phyloP scores from a whole-genome alignment of 331 rosid genomes.

The Acacia pycnantha region DNA sequence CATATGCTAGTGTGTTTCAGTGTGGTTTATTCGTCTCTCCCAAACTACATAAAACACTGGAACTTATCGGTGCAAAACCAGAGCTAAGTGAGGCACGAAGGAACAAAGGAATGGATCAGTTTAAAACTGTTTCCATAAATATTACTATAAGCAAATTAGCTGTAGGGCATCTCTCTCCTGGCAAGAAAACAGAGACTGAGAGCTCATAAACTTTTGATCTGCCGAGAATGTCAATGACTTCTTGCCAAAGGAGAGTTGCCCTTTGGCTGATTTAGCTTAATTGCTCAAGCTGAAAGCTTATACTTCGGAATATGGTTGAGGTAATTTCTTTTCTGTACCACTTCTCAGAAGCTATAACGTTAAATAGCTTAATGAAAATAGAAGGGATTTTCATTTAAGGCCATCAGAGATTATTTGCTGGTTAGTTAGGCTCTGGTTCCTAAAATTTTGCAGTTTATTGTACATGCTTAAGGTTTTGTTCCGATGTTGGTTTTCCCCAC shows the following conservation, averaged over 20 bases:
- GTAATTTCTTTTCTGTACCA: neutral
- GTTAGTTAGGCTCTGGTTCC: neutral
- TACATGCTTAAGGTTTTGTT: neutral
- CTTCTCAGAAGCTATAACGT: neutral
- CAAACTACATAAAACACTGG: conserved; percentile 15
- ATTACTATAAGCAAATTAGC: conserved; percentile 41
- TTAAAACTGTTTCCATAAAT: neutral
- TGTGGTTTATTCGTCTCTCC: conserved; percentile 38
- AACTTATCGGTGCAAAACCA: neutral
- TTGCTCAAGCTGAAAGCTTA: neutral
- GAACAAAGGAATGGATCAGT: neutral
- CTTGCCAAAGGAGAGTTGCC: conserved; percentile 3
- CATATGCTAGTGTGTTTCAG: conserved; percentile 44
- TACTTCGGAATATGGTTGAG: neutral
- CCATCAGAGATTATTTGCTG: neutral
- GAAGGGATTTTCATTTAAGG: neutral
- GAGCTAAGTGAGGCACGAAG: neutral
- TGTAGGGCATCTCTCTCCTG: conserved; percentile 48
- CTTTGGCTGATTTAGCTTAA: neutral
- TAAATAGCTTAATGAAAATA: neutral
- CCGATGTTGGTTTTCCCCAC: neutral
- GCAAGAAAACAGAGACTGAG: conserved; percentile 29
- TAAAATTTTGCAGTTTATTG: neutral
- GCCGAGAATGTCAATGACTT: neutral
- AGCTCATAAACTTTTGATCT: neutral